Evolutionary conservation across 129 eudicot genomes (phyloP).

Genomic region (Flaveria sonorensis): DNA sequence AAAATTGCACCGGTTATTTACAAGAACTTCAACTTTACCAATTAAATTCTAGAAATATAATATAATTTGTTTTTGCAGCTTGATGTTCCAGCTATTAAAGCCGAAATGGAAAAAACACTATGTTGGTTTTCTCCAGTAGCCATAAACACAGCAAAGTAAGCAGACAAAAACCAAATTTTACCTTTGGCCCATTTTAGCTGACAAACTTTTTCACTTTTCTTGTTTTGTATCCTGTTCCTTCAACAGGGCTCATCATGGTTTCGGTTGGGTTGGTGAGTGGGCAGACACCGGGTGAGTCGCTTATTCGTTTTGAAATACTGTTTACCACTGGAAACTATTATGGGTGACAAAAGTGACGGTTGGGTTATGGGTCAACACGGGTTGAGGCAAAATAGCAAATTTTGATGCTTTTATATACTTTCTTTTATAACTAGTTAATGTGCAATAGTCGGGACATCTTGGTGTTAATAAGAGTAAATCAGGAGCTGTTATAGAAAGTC

Average conservation of each 20-base stretch:
- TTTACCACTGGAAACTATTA: neutral
- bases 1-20: neutral
- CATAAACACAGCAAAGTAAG: conserved; percentile 78
- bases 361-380: neutral
- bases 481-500: too few species aligned
- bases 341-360: conserved; percentile 2
- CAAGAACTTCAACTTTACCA: neutral
- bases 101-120: conserved; percentile 80
- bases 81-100: conserved; percentile 58
- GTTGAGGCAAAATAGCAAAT: neutral
- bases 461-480: too few species aligned
- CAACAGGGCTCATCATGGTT: conserved; percentile 88
- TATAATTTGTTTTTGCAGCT: conserved; percentile 45
- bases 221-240: conserved; percentile 11
- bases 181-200: neutral
- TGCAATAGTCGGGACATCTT: too few species aligned
- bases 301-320: neutral
- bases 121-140: conserved; percentile 91
- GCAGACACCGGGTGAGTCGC: conserved; percentile 71
- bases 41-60: neutral
- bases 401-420: neutral
- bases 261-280: conserved; percentile 99
- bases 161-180: conserved; percentile 4
- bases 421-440: neutral
- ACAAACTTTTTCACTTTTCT: neutral